Conservation (phyloP, 2,329 filamentous ascomycete species). For the Aspergillus terreus region DNA sequence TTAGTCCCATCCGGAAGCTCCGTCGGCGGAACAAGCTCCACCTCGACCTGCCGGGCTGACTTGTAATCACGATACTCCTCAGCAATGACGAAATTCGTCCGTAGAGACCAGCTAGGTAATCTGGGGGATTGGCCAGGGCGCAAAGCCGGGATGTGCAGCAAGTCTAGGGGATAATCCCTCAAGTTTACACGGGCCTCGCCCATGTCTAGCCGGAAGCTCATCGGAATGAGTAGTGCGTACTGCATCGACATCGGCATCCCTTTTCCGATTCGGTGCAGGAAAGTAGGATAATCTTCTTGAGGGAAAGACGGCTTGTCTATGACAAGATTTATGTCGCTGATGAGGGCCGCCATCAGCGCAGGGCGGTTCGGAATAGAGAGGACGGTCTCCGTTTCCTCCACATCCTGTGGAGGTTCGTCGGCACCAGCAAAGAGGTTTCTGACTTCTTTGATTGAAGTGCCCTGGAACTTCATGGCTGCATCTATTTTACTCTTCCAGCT, state of each 20-base stretch:
- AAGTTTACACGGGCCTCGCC: constrained; percentile 82
- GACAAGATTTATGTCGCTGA: constrained; percentile 79
- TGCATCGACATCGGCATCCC: constrained; percentile 90
- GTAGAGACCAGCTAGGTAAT: constrained; percentile 76
- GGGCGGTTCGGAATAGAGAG: constrained; percentile 81
- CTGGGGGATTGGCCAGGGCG: constrained; percentile 74
- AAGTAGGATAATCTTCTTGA: constrained; percentile 73
- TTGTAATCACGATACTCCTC: constrained; percentile 83
- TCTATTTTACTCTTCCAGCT: constrained; percentile 94
- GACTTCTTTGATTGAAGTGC: constrained; percentile 71
- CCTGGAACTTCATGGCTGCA: constrained; percentile 65
- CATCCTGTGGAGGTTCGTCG: constrained; percentile 75
- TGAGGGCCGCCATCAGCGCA: constrained; percentile 72
- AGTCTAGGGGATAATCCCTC: constrained; percentile 87
- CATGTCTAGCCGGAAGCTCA: constrained; percentile 86
- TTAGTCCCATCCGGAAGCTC: constrained; percentile 53
- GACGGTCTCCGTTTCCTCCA: constrained; percentile 79
- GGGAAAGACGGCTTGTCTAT: constrained; percentile 94
- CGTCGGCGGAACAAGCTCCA: constrained; percentile 76
- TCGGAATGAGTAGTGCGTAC: constrained; percentile 83
- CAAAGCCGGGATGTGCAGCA: constrained; percentile 84
- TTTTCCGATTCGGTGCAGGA: constrained; percentile 87
- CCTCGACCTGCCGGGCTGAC: constrained; percentile 73
- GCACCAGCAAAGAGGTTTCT: constrained; percentile 76
- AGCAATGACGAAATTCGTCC: constrained; percentile 89